phyloP scores from a whole-genome alignment of 2,329 filamentous ascomycete genomes.

The Scedosporium minutisporum region DNA sequence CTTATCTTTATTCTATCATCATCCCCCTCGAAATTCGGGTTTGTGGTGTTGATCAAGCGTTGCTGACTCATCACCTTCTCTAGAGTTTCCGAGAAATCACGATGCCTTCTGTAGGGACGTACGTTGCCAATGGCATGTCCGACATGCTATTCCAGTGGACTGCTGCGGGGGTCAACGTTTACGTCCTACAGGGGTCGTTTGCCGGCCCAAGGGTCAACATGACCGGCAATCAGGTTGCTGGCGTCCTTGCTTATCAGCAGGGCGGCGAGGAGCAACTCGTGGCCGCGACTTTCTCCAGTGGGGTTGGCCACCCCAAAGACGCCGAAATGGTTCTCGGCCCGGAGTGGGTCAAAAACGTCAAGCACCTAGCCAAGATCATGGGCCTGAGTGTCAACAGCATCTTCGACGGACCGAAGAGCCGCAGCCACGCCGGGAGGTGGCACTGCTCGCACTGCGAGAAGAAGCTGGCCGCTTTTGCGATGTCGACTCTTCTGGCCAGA shows the following conservation, averaged over 20 bases:
- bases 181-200: background rate
- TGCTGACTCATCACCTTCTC: no score
- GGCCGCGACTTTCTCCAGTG: background rate
- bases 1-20: no score
- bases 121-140: background rate
- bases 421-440: slow-evolving; percentile 7
- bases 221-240: background rate
- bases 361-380: slow-evolving; percentile 19
- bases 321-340: background rate
- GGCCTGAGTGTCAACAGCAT: slow-evolving; percentile 19
- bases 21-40: no score
- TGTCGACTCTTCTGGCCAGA: slow-evolving; percentile 17
- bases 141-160: background rate
- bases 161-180: background rate
- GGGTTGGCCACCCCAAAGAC: background rate
- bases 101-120: background rate
- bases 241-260: background rate
- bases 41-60: no score
- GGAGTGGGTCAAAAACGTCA: slow-evolving; percentile 20
- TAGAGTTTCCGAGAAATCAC: background rate
- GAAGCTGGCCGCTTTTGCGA: slow-evolving; percentile 25
- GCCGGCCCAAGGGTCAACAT: background rate
- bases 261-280: background rate
- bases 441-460: slow-evolving; percentile 28
- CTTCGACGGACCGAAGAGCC: background rate